A percentile compares a stretch with the other conserved stretches of the same genome.
phyloP scores from a whole-genome alignment of 73 alveolate genomes.

The Paramecium tetraurelia region DNA sequence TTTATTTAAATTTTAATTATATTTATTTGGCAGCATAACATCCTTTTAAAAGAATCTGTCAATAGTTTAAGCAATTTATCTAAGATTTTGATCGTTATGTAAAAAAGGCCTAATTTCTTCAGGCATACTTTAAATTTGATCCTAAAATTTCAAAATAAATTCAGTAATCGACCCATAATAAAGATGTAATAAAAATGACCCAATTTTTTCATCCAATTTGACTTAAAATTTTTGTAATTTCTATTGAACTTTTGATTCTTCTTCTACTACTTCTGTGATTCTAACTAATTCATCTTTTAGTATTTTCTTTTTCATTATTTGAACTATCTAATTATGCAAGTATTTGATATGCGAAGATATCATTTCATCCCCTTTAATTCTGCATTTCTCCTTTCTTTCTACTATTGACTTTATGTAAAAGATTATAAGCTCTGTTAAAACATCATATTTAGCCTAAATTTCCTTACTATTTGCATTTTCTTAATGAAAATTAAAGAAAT shows the following conservation, averaged over 20 bases:
- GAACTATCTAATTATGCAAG: not conserved
- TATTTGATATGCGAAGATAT: not conserved
- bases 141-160: not conserved
- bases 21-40: not conserved
- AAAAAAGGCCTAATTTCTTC: not conserved
- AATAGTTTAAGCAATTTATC: not conserved
- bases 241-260: not conserved
- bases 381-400: not conserved
- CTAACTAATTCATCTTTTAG: not conserved
- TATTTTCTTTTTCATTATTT: not conserved
- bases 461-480: not conserved
- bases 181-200: not conserved
- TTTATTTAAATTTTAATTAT: not conserved
- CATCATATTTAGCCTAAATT: not conserved
- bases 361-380: constrained; percentile 16
- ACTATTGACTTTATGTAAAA: not conserved
- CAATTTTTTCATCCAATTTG: constrained; percentile 17
- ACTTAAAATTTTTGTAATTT: constrained; percentile 6
- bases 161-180: constrained; percentile 31
- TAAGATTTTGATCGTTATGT: not conserved
- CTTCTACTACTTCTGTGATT: not conserved
- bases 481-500: constrained; percentile 10
- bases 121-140: not conserved
- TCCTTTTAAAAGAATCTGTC: constrained; percentile 41
- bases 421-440: not conserved